Evolutionary conservation across 805 yeast species (phyloP), one percentile per base, ranked within the genome.

Genomic region (Metschnikowia peoriensis): DNA sequence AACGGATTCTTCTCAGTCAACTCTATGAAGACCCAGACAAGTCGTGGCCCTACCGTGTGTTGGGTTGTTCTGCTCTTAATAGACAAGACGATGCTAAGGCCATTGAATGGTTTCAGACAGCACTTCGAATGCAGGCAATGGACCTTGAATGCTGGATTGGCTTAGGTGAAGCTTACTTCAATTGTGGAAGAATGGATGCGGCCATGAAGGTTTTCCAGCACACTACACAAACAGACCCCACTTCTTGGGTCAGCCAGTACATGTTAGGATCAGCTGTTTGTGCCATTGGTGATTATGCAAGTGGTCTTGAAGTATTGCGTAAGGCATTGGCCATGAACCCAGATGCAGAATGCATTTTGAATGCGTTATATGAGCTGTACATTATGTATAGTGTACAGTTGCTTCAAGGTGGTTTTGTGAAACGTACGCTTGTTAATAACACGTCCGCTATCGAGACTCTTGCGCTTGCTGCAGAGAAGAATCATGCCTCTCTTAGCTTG

Each of bases 121-220:
- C 97, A 1, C 73, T 94, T 46, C 78, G 97, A 55, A 72, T 87
- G 57, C 73, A 84, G 41, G 73, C 86, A 0, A 57, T 63, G 49
- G 97, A 94, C 67, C 66, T 81, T 1, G 86, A 88, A 57, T 86
- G 96, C 1, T 93, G 98, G 97, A 75, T 88, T 29, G 97, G 97
- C 0, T 73, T 94, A n/a, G 99, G 99, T n/a, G 98, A 94, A 66
- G 93, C 97, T 0, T 94, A 94, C 66, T 75, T 80, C 50, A 81
- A 84, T 28, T 83, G 94, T 66, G 99, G 99, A 1, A 78, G 97
- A 55, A 73, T 86, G 42, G 92, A 89, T 51, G 96, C 98, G 2
- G 89, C 97, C 0, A 75, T 81, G 9, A 91, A 88, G 66, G 97
- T 94, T 1, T 88, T 91, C 61, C 75, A 73, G 32, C 84, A 83